Percentiles rank a stretch among this genome's conserved stretches.
Conservation (phyloP, 2,329 filamentous ascomycete genomes). For the Zopfia rhizophila region DNA sequence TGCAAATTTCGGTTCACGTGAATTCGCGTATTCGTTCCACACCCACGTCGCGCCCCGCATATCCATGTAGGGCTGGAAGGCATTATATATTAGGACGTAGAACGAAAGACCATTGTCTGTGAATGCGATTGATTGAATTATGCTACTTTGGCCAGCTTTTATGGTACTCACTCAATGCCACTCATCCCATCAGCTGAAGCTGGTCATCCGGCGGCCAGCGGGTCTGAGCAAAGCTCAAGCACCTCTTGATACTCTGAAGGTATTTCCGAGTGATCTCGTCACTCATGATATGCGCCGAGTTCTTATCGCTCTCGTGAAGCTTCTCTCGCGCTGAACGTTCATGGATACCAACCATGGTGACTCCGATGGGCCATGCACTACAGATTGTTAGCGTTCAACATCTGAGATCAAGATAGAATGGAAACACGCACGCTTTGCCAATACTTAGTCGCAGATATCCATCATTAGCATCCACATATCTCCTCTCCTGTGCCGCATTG, state of each 20-base stretch:
- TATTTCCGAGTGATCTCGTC: slow-evolving; percentile 97
- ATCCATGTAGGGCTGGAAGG: no score
- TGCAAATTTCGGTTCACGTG: neutral
- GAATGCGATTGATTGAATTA: no score
- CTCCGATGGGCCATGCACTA: slow-evolving; percentile 94
- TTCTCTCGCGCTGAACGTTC: slow-evolving; percentile 96
- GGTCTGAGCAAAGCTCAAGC: slow-evolving; percentile 94
- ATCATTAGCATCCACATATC: slow-evolving; percentile 97
- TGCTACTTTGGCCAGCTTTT: no score
- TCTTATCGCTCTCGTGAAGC: slow-evolving; percentile 79
- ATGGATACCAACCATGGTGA: slow-evolving; percentile 99
- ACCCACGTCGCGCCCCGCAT: no score
- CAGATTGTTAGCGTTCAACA: slow-evolving; percentile 5
- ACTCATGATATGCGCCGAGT: slow-evolving; percentile 94
- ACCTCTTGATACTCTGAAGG: slow-evolving; percentile 96
- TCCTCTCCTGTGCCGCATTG: slow-evolving; percentile 84
- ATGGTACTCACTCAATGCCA: no score
- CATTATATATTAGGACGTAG: no score
- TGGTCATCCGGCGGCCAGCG: slow-evolving; percentile 95
- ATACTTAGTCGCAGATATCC: slow-evolving; percentile 93
- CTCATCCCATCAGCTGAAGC: slow-evolving; percentile 89
- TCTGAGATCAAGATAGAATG: neutral
- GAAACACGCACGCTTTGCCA: slow-evolving; percentile 74
- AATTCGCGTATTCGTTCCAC: no score
- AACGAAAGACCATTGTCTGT: neutral